Evolutionary conservation across 73 alveolate species (phyloP).

Genomic region (Stentor coeruleus): DNA sequence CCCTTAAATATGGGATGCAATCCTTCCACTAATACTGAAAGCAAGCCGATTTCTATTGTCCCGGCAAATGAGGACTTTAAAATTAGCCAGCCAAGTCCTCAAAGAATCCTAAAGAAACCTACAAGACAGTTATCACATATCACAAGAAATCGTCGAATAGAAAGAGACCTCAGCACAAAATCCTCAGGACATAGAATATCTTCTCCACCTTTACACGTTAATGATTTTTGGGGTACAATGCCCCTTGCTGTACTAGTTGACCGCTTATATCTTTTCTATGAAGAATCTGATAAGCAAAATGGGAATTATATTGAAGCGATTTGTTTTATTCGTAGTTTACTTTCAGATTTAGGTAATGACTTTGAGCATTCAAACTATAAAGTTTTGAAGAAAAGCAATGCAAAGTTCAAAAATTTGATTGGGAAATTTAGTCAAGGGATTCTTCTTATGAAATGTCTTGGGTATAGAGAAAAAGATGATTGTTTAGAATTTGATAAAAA

Average conservation of each 20-base stretch:
- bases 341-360: neutral
- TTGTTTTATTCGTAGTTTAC: neutral
- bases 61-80: too few species aligned
- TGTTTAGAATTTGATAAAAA: neutral
- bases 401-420: neutral
- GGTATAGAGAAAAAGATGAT: conserved; percentile 20
- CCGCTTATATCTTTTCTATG: neutral
- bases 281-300: neutral
- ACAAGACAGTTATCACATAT: too few species aligned
- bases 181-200: neutral
- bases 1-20: neutral
- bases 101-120: too few species aligned
- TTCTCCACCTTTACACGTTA: neutral
- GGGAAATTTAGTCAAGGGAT: neutral
- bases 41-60: neutral
- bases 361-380: neutral
- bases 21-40: neutral
- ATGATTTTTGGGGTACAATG: neutral
- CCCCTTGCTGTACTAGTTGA: neutral
- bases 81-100: too few species aligned
- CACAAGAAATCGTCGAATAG: too few species aligned
- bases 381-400: neutral
- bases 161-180: too few species aligned
- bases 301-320: neutral
- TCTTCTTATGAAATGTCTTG: neutral